A percentile compares a stretch with the other conserved stretches of the same genome.
These are phyloP conservation scores for Fusarium fracticaudum DNA, from an alignment of 2,329 filamentous ascomycete species.

Conservation along the genomic window DNA sequence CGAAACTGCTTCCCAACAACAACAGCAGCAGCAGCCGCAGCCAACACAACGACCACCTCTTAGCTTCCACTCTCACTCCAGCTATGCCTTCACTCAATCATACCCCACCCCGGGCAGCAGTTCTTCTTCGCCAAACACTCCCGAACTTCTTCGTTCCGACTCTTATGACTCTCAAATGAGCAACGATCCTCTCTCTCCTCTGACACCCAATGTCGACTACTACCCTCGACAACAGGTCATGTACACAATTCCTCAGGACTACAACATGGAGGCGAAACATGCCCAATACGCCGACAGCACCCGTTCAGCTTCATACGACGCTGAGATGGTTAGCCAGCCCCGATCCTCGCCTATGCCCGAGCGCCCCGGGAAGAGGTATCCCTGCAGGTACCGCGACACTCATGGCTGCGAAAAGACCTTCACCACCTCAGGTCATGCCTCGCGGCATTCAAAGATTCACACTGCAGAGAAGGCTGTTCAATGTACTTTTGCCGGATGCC, in stretches of 20 bases:
- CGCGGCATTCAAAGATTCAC: conserved; percentile 85
- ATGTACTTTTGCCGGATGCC: conserved; percentile 74
- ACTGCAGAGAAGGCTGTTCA: conserved; percentile 81
- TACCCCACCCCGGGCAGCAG: conserved; percentile 51
- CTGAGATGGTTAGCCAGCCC: conserved; percentile 52
- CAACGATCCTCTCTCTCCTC: conserved; percentile 63
- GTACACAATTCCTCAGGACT: conserved; percentile 50
- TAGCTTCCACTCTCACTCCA: conserved; percentile 50
- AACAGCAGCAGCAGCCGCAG: background rate
- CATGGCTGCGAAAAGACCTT: conserved; percentile 82
- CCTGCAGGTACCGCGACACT: conserved; percentile 76
- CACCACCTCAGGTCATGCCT: conserved; percentile 86
- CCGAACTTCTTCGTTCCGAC: conserved; percentile 67
- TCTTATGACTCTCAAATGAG: conserved; percentile 70
- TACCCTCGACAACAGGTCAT: conserved; percentile 53
- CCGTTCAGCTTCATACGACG: conserved; percentile 62
- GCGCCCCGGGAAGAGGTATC: conserved; percentile 72
- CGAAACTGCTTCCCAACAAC: conserved; percentile 15
- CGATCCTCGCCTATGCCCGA: conserved; percentile 55
- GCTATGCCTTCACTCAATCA: conserved; percentile 46
- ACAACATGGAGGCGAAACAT: conserved; percentile 52
- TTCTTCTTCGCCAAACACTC: conserved; percentile 62
- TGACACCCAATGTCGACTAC: conserved; percentile 62
- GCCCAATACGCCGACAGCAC: conserved; percentile 55
- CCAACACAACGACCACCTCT: conserved; percentile 33